Evolutionary conservation across 2,329 filamentous ascomycete species (phyloP).

Genomic region (Geosmithia flava): DNA sequence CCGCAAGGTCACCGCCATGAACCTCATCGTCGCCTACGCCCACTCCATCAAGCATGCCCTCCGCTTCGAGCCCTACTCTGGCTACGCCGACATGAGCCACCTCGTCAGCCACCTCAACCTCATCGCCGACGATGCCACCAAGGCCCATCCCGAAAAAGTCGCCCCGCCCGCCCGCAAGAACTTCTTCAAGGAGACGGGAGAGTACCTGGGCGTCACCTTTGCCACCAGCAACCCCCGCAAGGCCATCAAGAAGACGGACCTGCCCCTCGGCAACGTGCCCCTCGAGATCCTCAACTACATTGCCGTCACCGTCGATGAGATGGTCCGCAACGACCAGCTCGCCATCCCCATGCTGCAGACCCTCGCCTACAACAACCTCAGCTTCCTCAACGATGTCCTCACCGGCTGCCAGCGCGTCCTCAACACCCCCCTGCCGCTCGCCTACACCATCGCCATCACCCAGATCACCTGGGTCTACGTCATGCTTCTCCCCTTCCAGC

Average conservation of each 20-base stretch:
- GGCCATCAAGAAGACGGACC: conserved; percentile 57
- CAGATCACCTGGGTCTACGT: conserved; percentile 85
- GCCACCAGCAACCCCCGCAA: conserved; percentile 70
- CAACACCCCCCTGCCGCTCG: conserved; percentile 69
- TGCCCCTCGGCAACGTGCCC: conserved; percentile 71
- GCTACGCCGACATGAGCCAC: conserved; percentile 61
- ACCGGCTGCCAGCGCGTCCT: conserved; percentile 66
- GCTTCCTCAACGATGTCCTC: conserved; percentile 58
- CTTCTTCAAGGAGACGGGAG: conserved; percentile 52
- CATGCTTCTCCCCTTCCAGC: conserved; percentile 69
- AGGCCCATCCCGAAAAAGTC: conserved; percentile 18
- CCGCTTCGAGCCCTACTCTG: conserved; percentile 70
- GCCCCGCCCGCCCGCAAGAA: conserved; percentile 25
- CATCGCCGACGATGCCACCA: conserved; percentile 48
- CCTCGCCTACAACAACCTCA: conserved; percentile 46
- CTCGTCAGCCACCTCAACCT: conserved; percentile 63
- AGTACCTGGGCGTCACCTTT: conserved; percentile 66
- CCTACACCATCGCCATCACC: conserved; percentile 73
- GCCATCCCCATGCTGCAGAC: conserved; percentile 46
- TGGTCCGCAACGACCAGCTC: conserved; percentile 43
- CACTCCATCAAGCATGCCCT: conserved; percentile 70
- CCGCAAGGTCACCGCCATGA: conserved; percentile 61
- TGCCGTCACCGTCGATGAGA: conserved; percentile 50
- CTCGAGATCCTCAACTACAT: conserved; percentile 69
- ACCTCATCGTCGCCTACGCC: conserved; percentile 68